Evolutionary conservation across 129 eudicot genomes (phyloP).

Genomic region (carrot (Daucus carota)): DH1_v3.0 NC_030382.2:52591501-52592000

Average conservation of each 20-base stretch:
- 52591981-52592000: not conserved
- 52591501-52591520: not conserved
- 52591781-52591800: not conserved
- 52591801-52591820: slow-evolving; percentile 2
- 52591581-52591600: slow-evolving; percentile 1
- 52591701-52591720: not conserved
- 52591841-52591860: slow-evolving; percentile 27
- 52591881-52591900: slow-evolving; percentile 18
- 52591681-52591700: not conserved
- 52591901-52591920: slow-evolving; percentile 16
- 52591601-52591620: slow-evolving; percentile 35
- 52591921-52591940: slow-evolving; percentile 21
- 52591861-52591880: slow-evolving; percentile 26
- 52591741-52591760: slow-evolving; percentile 12
- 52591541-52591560: not conserved
- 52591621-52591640: slow-evolving; percentile 40
- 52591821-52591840: slow-evolving; percentile 10
- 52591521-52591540: not conserved
- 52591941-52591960: slow-evolving; percentile 23
- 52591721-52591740: slow-evolving; percentile 2
- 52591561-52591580: not conserved
- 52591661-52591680: slow-evolving; percentile 18
- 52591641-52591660: slow-evolving; percentile 43
- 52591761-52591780: not conserved
- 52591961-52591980: not conserved